Conservation (phyloP, 108 stramenopile species). For the Skeletonema menzelii region DNA sequence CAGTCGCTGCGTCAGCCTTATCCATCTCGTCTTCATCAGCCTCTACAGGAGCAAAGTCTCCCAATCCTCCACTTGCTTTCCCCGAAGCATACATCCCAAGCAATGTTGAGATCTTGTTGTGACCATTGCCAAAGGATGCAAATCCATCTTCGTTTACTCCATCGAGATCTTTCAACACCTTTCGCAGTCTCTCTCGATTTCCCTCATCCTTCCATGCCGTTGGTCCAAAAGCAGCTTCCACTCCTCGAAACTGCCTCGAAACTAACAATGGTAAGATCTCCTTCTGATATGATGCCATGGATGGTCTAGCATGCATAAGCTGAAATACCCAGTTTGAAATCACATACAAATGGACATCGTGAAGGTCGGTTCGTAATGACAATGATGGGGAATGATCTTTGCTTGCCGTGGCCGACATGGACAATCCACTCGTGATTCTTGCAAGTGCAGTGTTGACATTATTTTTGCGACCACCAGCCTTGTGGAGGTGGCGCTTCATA, state of each 20-base stretch:
- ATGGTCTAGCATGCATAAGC: slow-evolving; percentile 50
- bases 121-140: slow-evolving; percentile 1
- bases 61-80: slow-evolving; percentile 16
- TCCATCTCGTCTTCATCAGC: slow-evolving; percentile 4
- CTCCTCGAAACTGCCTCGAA: slow-evolving; percentile 71
- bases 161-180: slow-evolving; percentile 24
- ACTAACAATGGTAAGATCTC: slow-evolving; percentile 79
- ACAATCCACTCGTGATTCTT: neutral
- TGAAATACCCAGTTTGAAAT: slow-evolving; percentile 80
- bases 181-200: slow-evolving; percentile 19
- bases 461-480: slow-evolving; percentile 34
- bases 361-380: slow-evolving; percentile 46
- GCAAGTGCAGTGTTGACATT: slow-evolving; percentile 33
- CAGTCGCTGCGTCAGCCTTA: slow-evolving; percentile 9
- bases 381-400: slow-evolving; percentile 31
- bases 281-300: slow-evolving; percentile 51
- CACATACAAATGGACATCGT: slow-evolving; percentile 82
- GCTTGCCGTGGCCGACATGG: slow-evolving; percentile 25
- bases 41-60: slow-evolving; percentile 18
- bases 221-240: slow-evolving; percentile 67
- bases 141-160: slow-evolving; percentile 6
- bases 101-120: slow-evolving; percentile 17
- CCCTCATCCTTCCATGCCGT: slow-evolving; percentile 28
- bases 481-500: slow-evolving; percentile 60
- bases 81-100: slow-evolving; percentile 22